Percentiles rank a stretch among this genome's conserved stretches.
Conservation (phyloP, 306 rosid genomes). For the Pyrus betulifolia region DNA sequence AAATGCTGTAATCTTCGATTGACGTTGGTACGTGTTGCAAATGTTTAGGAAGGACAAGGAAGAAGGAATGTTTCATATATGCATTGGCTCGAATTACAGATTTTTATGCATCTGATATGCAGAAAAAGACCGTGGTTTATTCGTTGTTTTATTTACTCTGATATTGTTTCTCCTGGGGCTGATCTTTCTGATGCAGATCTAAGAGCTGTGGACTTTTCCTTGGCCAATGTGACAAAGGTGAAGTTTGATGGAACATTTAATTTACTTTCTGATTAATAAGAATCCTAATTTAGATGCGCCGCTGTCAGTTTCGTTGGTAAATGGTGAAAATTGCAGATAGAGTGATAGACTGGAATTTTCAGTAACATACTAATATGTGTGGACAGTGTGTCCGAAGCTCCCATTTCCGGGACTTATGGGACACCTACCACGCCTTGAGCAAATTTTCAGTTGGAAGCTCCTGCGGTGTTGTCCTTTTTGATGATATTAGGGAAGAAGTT, state of each 20-base stretch:
- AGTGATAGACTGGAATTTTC: neutral
- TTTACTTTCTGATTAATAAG: neutral
- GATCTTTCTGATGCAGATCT: slow-evolving; percentile 94
- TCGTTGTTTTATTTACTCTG: neutral
- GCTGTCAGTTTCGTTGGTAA: neutral
- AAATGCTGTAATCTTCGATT: neutral
- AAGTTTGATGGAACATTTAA: neutral
- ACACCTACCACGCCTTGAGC: neutral
- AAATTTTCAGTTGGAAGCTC: neutral
- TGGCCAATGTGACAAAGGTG: slow-evolving; percentile 96
- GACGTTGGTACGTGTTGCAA: neutral
- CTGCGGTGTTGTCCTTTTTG: neutral
- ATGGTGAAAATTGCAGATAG: neutral
- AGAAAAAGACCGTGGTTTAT: neutral
- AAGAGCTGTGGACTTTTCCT: slow-evolving; percentile 76
- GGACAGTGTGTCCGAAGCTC: neutral
- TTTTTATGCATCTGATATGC: neutral
- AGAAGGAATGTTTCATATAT: neutral
- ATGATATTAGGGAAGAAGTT: neutral
- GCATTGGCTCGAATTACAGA: neutral
- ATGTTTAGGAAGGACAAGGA: neutral
- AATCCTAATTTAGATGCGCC: neutral
- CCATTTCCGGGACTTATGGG: neutral
- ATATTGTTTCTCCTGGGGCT: slow-evolving; percentile 44
- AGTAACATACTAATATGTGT: neutral